Conservation (phyloP, 2,329 filamentous ascomycete genomes). For the Xylaria sp. region DNA sequence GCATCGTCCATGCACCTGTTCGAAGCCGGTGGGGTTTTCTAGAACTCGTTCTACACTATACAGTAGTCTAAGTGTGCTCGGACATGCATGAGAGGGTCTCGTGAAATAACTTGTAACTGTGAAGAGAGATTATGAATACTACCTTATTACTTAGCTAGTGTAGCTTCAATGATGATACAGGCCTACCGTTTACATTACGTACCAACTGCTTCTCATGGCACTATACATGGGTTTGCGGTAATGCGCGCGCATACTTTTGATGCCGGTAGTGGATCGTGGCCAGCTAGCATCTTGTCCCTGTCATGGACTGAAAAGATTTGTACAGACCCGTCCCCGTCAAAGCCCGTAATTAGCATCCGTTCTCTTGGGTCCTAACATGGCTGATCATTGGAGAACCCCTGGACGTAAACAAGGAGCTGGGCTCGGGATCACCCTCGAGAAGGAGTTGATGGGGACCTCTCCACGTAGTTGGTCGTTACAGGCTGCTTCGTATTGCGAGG, state of each 20-base stretch:
- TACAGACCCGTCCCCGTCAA: conserved; percentile 22
- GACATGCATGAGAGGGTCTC: background rate
- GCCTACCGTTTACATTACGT: no score
- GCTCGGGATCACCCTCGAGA: conserved; percentile 12
- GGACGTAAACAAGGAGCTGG: conserved; percentile 14
- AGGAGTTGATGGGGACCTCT: conserved; percentile 7
- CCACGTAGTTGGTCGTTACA: conserved; percentile 4
- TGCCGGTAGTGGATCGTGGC: background rate
- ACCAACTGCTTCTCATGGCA: no score
- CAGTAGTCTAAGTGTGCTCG: no score
- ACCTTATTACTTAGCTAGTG: no score
- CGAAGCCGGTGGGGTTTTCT: background rate
- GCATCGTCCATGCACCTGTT: background rate
- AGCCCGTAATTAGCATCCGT: conserved; percentile 21
- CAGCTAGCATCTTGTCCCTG: background rate
- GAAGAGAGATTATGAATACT: no score
- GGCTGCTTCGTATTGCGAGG: conserved; percentile 2
- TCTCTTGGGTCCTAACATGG: conserved; percentile 23
- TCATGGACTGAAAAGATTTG: no score
- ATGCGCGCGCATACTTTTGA: no score
- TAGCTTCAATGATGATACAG: no score
- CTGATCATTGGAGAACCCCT: conserved; percentile 24
- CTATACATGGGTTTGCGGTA: no score
- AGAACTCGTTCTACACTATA: no score
- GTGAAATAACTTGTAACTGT: background rate